Percentiles rank a stretch among this genome's conserved stretches.
These are phyloP conservation scores for Clonostachys sp. DNA, from an alignment of 2,329 filamentous ascomycete species.

Conservation along the genomic window DNA sequence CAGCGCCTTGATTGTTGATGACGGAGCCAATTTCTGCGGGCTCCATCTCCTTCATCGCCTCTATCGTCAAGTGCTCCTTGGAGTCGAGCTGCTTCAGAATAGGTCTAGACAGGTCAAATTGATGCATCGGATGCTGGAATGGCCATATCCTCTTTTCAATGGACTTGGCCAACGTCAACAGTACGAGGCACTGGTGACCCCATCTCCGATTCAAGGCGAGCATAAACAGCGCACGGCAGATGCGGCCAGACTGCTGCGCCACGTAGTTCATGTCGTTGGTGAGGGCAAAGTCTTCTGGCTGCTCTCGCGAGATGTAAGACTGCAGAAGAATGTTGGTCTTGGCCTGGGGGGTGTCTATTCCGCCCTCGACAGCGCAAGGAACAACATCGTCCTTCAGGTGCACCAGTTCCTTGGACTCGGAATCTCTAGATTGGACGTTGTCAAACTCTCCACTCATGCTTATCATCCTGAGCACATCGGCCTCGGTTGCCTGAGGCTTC, in stretches of 20 bases:
- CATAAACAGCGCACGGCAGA: slow-evolving; percentile 94
- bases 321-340: slow-evolving; percentile 97
- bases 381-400: slow-evolving; percentile 66
- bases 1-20: slow-evolving; percentile 87
- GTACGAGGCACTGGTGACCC: slow-evolving; percentile 90
- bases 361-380: slow-evolving; percentile 75
- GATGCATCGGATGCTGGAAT: slow-evolving; percentile 89
- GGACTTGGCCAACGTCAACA: slow-evolving; percentile 90
- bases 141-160: slow-evolving; percentile 97
- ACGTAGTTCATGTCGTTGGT: slow-evolving; percentile 92
- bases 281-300: slow-evolving; percentile 89
- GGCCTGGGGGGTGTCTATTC: slow-evolving; percentile 66
- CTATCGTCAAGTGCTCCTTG: slow-evolving; percentile 73
- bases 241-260: slow-evolving; percentile 90
- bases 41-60: slow-evolving; percentile 89
- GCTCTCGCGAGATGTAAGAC: slow-evolving; percentile 84
- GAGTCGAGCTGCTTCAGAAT: slow-evolving; percentile 80
- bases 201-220: slow-evolving; percentile 91
- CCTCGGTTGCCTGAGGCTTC: slow-evolving; percentile 78
- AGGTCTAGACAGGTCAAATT: slow-evolving; percentile 85
- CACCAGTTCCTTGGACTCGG: slow-evolving; percentile 81
- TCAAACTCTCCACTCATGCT: slow-evolving; percentile 97
- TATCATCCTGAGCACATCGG: slow-evolving; percentile 93
- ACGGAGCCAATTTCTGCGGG: slow-evolving; percentile 82
- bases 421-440: slow-evolving; percentile 90